Conservation (phyloP, 2,329 filamentous ascomycete species). For the Cercospora sp. region DNA sequence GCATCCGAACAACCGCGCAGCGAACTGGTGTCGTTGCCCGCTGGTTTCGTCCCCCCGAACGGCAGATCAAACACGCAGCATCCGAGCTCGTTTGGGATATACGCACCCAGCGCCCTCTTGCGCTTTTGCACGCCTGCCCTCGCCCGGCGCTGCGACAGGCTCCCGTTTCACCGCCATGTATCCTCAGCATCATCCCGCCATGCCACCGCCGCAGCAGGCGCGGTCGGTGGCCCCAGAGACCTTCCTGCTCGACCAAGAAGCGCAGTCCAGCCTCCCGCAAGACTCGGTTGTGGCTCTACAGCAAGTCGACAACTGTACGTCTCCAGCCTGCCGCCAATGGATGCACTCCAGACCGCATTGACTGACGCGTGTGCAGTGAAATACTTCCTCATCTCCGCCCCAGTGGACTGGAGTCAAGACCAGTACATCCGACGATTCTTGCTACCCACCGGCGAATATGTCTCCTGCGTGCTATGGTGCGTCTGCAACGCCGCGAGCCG, state of each 20-base stretch:
- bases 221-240: slow-evolving; percentile 81
- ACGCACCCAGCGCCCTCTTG: slow-evolving; percentile 3
- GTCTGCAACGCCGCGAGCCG: slow-evolving; percentile 31
- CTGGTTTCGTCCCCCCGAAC: slow-evolving; percentile 7
- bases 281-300: slow-evolving; percentile 96
- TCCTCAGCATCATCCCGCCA: slow-evolving; percentile 66
- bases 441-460: slow-evolving; percentile 95
- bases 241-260: slow-evolving; percentile 96
- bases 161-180: slow-evolving; percentile 44
- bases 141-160: slow-evolving; percentile 7
- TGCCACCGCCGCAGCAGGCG: slow-evolving; percentile 77
- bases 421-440: slow-evolving; percentile 96
- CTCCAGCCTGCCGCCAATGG: not conserved
- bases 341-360: slow-evolving; percentile 13
- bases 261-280: slow-evolving; percentile 91
- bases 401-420: slow-evolving; percentile 94
- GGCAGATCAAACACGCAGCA: slow-evolving; percentile 15
- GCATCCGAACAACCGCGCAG: slow-evolving; percentile 14
- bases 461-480: slow-evolving; percentile 93
- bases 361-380: slow-evolving; percentile 67
- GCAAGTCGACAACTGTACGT: slow-evolving; percentile 94
- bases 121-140: not conserved
- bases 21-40: slow-evolving; percentile 30
- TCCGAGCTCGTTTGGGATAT: slow-evolving; percentile 19
- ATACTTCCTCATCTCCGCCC: slow-evolving; percentile 98